A percentile compares a stretch with the other conserved stretches of the same genome.
Evolutionary conservation across 129 eudicot genomes (phyloP).

Genomic region (Pseudognaphalium luteoalbum): DNA sequence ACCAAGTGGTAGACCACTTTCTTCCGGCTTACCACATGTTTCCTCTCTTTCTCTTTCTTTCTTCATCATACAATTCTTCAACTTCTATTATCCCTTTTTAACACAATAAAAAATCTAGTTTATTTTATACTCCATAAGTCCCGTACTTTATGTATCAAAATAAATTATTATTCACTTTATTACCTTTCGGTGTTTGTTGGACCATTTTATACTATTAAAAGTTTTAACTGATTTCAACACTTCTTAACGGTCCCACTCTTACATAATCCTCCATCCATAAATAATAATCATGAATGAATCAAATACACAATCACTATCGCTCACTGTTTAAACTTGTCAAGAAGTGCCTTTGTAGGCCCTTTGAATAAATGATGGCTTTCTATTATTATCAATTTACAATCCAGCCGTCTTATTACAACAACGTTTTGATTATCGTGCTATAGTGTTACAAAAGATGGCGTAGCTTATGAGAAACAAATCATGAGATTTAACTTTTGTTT

Average conservation of each 20-base stretch:
- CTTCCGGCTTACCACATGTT: slow-evolving; percentile 30
- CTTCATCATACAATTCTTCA: slow-evolving; percentile 27
- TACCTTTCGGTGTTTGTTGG: too few relatives aligned
- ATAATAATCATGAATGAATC: background rate
- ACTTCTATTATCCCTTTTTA: slow-evolving; percentile 5
- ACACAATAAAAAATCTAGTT: background rate
- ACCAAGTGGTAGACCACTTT: slow-evolving; percentile 53
- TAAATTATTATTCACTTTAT: background rate
- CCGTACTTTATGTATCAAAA: background rate
- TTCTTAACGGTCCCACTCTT: background rate
- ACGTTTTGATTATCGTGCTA: too few relatives aligned
- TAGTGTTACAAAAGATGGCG: too few relatives aligned
- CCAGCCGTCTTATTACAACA: too few relatives aligned
- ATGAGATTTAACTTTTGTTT: too few relatives aligned
- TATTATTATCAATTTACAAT: too few relatives aligned
- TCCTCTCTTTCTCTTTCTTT: background rate
- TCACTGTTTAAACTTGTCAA: slow-evolving; percentile 21
- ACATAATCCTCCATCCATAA: background rate
- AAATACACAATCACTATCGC: background rate
- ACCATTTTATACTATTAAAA: too few relatives aligned
- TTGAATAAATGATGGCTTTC: slow-evolving; percentile 2
- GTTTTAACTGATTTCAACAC: too few relatives aligned
- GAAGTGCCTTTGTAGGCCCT: slow-evolving; percentile 24
- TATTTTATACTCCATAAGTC: too few relatives aligned
- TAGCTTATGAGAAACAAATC: too few relatives aligned